Evolutionary conservation across 805 yeast species (phyloP), one percentile per base, ranked within the genome.

Genomic region (Groenewaldozyma salmanticensis): DNA sequence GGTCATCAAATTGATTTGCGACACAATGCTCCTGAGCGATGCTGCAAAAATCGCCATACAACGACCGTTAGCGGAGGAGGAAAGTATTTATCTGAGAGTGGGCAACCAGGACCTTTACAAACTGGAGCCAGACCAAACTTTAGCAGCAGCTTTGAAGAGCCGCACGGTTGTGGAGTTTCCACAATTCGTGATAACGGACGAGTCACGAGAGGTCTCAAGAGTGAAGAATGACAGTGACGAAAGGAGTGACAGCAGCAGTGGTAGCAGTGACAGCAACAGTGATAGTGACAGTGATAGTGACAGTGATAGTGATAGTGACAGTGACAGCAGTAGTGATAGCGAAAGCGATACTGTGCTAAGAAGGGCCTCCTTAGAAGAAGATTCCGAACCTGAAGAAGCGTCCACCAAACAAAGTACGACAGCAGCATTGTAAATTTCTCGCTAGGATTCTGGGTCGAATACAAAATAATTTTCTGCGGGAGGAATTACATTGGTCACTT

Each of bases 91-190:
- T 19, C 42, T 55, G 39, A 40, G 42, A 7, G 47, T 50, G 36
- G 47, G 48, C n/a, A 44, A 49, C 17, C 44, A 51, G 17, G 44
- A 44, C 17, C 40, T 45, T 9, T 37, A 43, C 24, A 32, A 44
- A 34, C 32, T 58, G 21, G 48, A 52, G 18, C 38, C 39, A 11
- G 31, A 31, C 7, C 17, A 33, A 31, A 53, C 68, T 1, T 62
- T 83, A 1, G 71, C 72, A 0, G 73, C 70, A 19, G 65, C 66
- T 1, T 50, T 86, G n/a, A 62, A 64, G 43, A 75, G 76, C 27
- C 68, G 69, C 42, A 66, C 77, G 0, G 82, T 86, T 0, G 67
- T 85, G 27, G 96, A 86, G 55, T 86, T 72, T 49, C 95, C 96
- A 0, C 79, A 87, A 0, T 64, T 86, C 3, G 68, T 42, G 19